Conservation (phyloP, 1,284 basidiomycete species). For the Austroboletus niveus region DNA sequence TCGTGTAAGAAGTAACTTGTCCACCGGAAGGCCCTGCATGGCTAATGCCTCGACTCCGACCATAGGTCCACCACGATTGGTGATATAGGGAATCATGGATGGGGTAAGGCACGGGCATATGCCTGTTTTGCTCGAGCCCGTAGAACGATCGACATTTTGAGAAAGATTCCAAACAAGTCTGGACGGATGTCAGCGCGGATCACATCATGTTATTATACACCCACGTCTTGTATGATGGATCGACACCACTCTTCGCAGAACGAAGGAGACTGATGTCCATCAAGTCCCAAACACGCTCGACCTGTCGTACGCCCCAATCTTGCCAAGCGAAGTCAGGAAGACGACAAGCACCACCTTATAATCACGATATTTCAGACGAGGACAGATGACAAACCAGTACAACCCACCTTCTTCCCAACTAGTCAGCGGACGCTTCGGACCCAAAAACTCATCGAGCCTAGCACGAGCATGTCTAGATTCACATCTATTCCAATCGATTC, state of each 20-base stretch:
- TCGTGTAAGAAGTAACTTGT: slow-evolving; percentile 87
- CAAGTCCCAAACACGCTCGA: slow-evolving; percentile 92
- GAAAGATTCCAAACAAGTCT: slow-evolving; percentile 96
- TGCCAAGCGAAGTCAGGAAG: slow-evolving; percentile 91
- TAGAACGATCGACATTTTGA: slow-evolving; percentile 92
- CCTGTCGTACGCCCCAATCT: slow-evolving; percentile 89
- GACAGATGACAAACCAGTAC: not conserved
- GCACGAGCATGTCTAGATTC: slow-evolving; percentile 90
- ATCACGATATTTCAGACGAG: not conserved
- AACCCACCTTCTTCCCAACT: slow-evolving; percentile 86
- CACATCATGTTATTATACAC: slow-evolving; percentile 25
- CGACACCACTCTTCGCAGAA: slow-evolving; percentile 76
- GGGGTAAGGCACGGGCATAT: slow-evolving; percentile 93
- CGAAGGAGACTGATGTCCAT: slow-evolving; percentile 90
- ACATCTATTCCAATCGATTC: slow-evolving; percentile 90
- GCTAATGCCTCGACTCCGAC: slow-evolving; percentile 90
- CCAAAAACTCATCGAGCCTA: slow-evolving; percentile 80
- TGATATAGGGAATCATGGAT: slow-evolving; percentile 95
- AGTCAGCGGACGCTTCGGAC: slow-evolving; percentile 83
- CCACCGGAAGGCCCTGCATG: slow-evolving; percentile 90
- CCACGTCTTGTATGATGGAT: slow-evolving; percentile 85
- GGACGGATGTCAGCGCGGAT: slow-evolving; percentile 17
- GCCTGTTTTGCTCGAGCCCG: slow-evolving; percentile 76
- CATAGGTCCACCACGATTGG: slow-evolving; percentile 95
- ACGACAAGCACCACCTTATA: slow-evolving; percentile 77